phyloP scores from a whole-genome alignment of 2,329 filamentous ascomycete species.

The Calonectria crousiana region DNA sequence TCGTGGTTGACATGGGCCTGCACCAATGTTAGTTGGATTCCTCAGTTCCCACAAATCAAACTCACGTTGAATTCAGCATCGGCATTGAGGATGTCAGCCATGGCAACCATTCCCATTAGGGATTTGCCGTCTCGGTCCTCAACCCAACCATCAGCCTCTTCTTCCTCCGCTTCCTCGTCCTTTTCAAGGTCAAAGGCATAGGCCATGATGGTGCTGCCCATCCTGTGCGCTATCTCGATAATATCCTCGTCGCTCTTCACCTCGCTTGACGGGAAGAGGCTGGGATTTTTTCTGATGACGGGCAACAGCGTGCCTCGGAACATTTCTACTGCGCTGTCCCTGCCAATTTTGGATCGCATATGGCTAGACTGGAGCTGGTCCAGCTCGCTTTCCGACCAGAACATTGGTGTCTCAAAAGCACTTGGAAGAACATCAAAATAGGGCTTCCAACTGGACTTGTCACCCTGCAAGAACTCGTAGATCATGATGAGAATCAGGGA shows the following conservation, averaged over 20 bases:
- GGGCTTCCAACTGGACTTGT: conserved; percentile 76
- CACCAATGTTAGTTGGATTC: conserved; percentile 21
- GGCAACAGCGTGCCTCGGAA: conserved; percentile 70
- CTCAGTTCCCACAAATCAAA: neutral
- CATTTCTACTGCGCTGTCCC: conserved; percentile 75
- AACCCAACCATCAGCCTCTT: conserved; percentile 74
- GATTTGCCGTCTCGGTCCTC: conserved; percentile 70
- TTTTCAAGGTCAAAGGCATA: conserved; percentile 87
- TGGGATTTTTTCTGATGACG: conserved; percentile 58
- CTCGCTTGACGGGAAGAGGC: conserved; percentile 56
- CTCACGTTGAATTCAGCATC: conserved; percentile 87
- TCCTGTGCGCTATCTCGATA: conserved; percentile 74
- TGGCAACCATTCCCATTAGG: conserved; percentile 87
- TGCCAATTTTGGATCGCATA: conserved; percentile 82
- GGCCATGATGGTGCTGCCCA: conserved; percentile 92
- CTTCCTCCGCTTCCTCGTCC: conserved; percentile 67
- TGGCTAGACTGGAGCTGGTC: conserved; percentile 80
- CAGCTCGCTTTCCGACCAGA: conserved; percentile 81
- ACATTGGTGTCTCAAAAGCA: conserved; percentile 88
- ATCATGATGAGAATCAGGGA: conserved; percentile 82
- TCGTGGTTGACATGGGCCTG: conserved; percentile 68
- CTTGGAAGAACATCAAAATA: conserved; percentile 83
- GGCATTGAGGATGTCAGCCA: conserved; percentile 91
- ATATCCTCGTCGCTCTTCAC: conserved; percentile 59
- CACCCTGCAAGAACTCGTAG: conserved; percentile 75